Base-by-base conservation (phyloP, 2,329 filamentous ascomycete species). In the Phialocephala subalpina region DNA sequence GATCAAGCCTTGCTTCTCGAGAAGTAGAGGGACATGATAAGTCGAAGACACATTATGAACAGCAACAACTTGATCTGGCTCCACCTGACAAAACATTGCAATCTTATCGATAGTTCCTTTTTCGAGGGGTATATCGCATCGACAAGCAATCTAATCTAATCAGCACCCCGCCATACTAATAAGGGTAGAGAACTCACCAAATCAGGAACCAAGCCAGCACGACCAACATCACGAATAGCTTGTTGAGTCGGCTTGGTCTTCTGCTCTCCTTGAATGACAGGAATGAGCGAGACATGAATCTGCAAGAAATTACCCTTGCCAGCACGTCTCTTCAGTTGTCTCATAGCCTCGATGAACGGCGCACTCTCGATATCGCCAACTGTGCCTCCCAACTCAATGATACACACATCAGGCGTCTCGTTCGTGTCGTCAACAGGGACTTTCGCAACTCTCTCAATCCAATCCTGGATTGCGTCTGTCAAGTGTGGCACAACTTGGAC, bases 231-330 rank as follows among this genome's bases (percentile, higher is more conserved):
- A 76, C 90, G 90, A 74, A 98, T 93, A 29, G 95, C 93, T 74
- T 93, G 89, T 79, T 99, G 96, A 0, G 96, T 99, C 0, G 96
- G 96, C 82, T 98, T 98, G 11, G 94, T 98, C 87, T 98, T 98
- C 79, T 97, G 90, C 83, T 98, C 90, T 38, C 87, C 75, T 55
- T 74, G 69, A 60, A 77, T 76, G 38, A 95, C 86, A 1, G 94
- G 96, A 38, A 98, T 90, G 73, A 94, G 92, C 4, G 92, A 94
- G 68, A 97, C 95, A 79, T 94, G 90, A 71, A 97, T 97, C 77
- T 93, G 91, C 77, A 94, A 81, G 78, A 97, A 97, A 81, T 97
- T 95, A 76, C 88, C 86, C 76, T 87, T 89, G 72, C 92, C 92
- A 27, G 87, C 89, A 69, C 89, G 86, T 72, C 91, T 84, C 72